phyloP scores from a whole-genome alignment of 2,329 filamentous ascomycete species.

The Ophiocordyceps camponoti-leonardi region DNA sequence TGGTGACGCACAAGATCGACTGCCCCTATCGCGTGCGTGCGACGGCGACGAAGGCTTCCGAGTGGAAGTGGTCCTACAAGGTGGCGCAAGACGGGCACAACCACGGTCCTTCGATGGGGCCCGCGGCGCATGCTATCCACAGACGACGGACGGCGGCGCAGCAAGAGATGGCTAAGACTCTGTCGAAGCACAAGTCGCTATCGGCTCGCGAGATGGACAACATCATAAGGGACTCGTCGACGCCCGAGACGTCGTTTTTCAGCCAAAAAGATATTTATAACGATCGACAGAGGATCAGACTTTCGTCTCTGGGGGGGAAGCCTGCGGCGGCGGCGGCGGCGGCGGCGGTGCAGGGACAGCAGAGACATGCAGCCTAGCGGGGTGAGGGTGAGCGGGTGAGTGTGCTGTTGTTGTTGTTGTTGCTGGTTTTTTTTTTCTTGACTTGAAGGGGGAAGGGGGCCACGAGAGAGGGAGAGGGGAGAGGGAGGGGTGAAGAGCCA shows the following conservation, averaged over 20 bases:
- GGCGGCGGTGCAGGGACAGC: too few relatives aligned
- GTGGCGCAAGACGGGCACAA: constrained; percentile 1
- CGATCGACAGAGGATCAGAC: neutral
- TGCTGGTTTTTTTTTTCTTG: too few relatives aligned
- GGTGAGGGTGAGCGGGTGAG: too few relatives aligned
- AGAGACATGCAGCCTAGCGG: too few relatives aligned
- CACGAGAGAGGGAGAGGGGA: too few relatives aligned
- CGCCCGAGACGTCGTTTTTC: neutral
- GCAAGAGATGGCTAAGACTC: neutral
- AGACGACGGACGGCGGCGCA: neutral
- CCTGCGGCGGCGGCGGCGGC: too few relatives aligned
- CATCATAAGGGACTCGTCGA: neutral
- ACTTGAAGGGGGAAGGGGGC: too few relatives aligned
- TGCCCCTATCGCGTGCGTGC: constrained; percentile 1
- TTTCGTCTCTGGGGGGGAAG: neutral
- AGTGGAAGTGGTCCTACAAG: constrained; percentile 1
- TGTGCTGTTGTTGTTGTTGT: too few relatives aligned
- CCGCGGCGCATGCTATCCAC: constrained; percentile 1
- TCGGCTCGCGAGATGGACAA: neutral
- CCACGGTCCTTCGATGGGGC: neutral
- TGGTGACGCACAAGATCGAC: constrained; percentile 1
- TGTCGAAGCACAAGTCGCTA: neutral
- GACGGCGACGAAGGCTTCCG: neutral
- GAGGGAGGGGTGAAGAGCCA: too few relatives aligned
- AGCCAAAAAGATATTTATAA: neutral